Evolutionary conservation across 2,329 filamentous ascomycete species (phyloP), one percentile per base, ranked within the genome.

Genomic region (Claviceps paspali): DNA sequence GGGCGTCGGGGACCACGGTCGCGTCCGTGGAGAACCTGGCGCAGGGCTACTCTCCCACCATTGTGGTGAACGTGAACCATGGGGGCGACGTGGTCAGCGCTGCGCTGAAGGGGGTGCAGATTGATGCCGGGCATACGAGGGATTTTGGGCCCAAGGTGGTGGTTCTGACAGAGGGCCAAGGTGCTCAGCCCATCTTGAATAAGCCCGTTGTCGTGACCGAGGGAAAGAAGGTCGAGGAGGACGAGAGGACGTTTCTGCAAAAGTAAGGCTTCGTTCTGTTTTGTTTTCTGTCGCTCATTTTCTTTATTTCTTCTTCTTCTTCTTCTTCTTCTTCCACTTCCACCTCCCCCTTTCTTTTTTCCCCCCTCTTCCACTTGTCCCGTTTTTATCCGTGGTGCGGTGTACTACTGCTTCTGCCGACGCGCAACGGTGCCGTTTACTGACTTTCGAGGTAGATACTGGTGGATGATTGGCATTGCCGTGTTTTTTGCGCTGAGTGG

Each of bases 231-330:
- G 66, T 67, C 29, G 67, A 59, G 38, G 62, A 63, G 50, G 57
- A 57, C 38, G 73, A 80, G 60, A 81, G 79, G 67, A 65, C 69
- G 2, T 65, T 81, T 43, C 52, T 81, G 39, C 76, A 80, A 56
- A 80, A 77, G 76, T 79, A 63, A 49, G 68, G 64, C 31, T 10
- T 6, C 4, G 7, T 29, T 8, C 10, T 4, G n/a, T 12, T 32
- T 32, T 21, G n/a, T n/a, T n/a, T n/a, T n/a, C n/a, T n/a, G n/a
- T n/a, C n/a, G n/a, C 8, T 4, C 15, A 7, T 9, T 3, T 2
- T 8, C 29, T 30, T 12, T n/a, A 3, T 21, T n/a, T n/a, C n/a
- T n/a, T n/a, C 5, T 21, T 31, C 4, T 19, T 10, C n/a, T 7
- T 7, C 5, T 15, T 6, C n/a, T 28, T n/a, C 8, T 3, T n/a